Evolutionary conservation across 495 filamentous ascomycete genomes (phyloP), one percentile per base, ranked within the genome.

Genomic region (Penicillium bialowiezense): DNA sequence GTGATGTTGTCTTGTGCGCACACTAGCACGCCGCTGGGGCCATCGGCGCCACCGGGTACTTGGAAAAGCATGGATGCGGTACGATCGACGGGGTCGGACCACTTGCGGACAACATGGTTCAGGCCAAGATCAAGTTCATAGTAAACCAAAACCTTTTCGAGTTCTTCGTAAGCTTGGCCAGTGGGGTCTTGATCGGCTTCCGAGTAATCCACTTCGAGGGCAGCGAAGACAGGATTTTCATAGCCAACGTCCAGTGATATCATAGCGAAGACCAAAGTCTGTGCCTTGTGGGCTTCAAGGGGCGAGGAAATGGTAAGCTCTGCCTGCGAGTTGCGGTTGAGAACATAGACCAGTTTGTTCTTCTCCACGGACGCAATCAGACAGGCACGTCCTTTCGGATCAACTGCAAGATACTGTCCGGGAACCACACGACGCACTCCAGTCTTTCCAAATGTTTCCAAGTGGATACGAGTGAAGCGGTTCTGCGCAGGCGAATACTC

Each of bases 301-400:
- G 95, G 92, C 13, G 91, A 97, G 5, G 95, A 99, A 32, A 97
- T 97, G 20, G 90, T 93, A 60, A 97, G 79, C 64, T 96, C 90
- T 26, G 89, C 90, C 70, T 96, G 89, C 31, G 90, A 81, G 70
- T 96, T 95, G 32, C 95, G 87, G 72, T 97, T 97, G 45, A 99
- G 78, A 61, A 97, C 92, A 69, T 97, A 99, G 62, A 97, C 95
- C 56, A 99, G 87, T 73, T 97, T 97, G 71, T 97, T 97, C 82
- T 99, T 99, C 70, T 99, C 95, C 49, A 93, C 78, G 7, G 90
- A 90, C 6, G 95, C 89, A 41, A 97, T 90, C 56, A 99, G 76
- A 66, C 91, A 96, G 29, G 95, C 95, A 68, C 95, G 80, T 32
- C 95, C 95, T 65, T 95, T 95, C 7, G 95, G 95, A 65, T 99